phyloP scores from a whole-genome alignment of 495 filamentous ascomycete genomes.

The Tuber indicum region DNA sequence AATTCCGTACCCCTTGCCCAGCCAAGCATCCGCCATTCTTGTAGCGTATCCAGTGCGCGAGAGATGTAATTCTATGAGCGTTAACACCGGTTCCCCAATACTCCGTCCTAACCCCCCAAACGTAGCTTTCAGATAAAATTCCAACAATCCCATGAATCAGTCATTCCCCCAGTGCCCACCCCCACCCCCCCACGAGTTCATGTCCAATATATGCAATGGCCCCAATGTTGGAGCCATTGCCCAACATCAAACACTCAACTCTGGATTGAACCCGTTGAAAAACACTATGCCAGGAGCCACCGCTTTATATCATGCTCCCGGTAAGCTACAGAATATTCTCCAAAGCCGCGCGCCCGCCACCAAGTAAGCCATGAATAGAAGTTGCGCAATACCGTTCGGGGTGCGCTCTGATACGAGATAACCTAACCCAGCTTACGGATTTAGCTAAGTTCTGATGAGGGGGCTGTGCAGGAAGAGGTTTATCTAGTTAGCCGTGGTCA shows the following conservation, averaged over 20 bases:
- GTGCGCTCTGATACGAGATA: neutral
- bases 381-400: neutral
- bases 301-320: neutral
- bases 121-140: neutral
- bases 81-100: neutral
- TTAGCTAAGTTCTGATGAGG: neutral
- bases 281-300: neutral
- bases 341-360: neutral
- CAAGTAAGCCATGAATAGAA: neutral
- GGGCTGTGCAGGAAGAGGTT: neutral
- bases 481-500: neutral
- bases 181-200: neutral
- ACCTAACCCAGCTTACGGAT: neutral
- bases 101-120: neutral
- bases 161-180: no score
- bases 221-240: neutral
- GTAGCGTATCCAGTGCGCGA: neutral
- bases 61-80: no score
- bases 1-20: neutral
- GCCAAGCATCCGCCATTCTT: neutral
- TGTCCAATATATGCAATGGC: neutral
- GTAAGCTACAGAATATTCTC: neutral
- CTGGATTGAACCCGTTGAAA: neutral
- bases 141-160: neutral
- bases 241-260: neutral